Evolutionary conservation across 257 asterid species (phyloP), one percentile per base, ranked within the genome.

Genomic region (Petunia axillaris): DNA sequence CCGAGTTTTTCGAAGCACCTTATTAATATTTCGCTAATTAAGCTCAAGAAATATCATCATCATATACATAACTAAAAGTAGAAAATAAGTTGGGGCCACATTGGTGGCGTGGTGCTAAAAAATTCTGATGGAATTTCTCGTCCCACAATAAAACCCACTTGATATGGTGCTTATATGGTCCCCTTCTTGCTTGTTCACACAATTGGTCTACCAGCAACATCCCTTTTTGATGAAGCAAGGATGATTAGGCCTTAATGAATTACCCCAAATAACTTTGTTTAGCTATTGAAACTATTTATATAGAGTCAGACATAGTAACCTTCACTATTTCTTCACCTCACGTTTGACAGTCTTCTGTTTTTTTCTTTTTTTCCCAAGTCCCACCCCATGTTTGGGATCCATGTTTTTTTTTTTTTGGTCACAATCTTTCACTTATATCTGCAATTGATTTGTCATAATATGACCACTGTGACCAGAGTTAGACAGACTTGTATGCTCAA

Each of bases 21-120:
- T 25, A 25, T 25, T 25, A 25, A 25, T 25, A 25, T 25, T 25
- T 25, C 25, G 25, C 25, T 25, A 25, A 25, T 25, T 25, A 25
- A 25, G 25, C 25, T 25, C 25, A 25, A 25, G 25, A 25, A 25
- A 25, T 25, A 25, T 25, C 25, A 25, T 25, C 25, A 62, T 5
- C 73, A 46, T 64, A 39, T 79, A 77, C 77, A 84, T 87, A 43
- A 68, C 70, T 48, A 39, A 74, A 4, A 38, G 6, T 90, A 88
- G 86, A 85, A 86, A 86, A 89, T 88, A 85, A 89, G 91, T 55
- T 78, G 76, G 38, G 54, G 71, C 59, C 7, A 11, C 0, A 75
- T 60, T 76, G 38, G 54, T 52, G 3, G 11, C 1, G 58, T 15
- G 4, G 58, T 10, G 58, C 5, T 53, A 3, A 53, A 53, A 5